Base-by-base conservation (phyloP, 1,284 basidiomycete species). In the Sanghuangporus weigelae region DNA sequence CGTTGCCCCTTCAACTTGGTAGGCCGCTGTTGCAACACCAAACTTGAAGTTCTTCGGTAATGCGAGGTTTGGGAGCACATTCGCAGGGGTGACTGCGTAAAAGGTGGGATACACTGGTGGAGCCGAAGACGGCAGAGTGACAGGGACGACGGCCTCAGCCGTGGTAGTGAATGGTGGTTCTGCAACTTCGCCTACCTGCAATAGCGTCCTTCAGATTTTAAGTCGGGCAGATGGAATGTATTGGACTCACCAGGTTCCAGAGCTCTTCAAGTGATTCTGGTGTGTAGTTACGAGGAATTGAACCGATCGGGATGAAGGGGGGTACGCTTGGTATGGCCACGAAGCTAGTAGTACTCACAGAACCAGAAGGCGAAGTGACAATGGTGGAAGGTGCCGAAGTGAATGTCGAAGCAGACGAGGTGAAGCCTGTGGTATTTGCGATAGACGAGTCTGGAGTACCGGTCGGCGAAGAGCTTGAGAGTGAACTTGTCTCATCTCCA, bases 1-100 rank as follows among this genome's bases (percentile, higher is more conserved):
- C 2, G 72, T 75, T 5, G 79, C 79, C 7, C 80, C 80, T 72
- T 81, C 80, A 23, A 81, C 80, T 64, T 81, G 79, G 67, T 78
- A 81, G 5, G 79, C 78, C 26, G 79, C 78, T 0, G 79, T 81
- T 2, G 78, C 79, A 2, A 81, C 78, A 46, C 81, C 81, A 65
- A 81, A 80, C 54, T 76, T 72, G 70, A 81, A 78, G 0, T 74
- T 75, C 31, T 76, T 69, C 2, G 79, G 77, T 31, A 82, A 72
- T 65, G 77, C 76, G 51, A 79, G 69, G 42, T 73, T 67, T 8
- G 76, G 76, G 36, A 81, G 70, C 38, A 81, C 73, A 63, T 77
- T 70, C 57, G 75, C 74, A 2, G 79, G 79, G 7, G 69, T 68
- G 3, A 76, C 76, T 1, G 79, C 71, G 65, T 75, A 81, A 75